Percentiles rank a stretch among this genome's conserved stretches.
Evolutionary conservation across 2,329 filamentous ascomycete species (phyloP).

Genomic region (Lachnellula occidentalis): DNA sequence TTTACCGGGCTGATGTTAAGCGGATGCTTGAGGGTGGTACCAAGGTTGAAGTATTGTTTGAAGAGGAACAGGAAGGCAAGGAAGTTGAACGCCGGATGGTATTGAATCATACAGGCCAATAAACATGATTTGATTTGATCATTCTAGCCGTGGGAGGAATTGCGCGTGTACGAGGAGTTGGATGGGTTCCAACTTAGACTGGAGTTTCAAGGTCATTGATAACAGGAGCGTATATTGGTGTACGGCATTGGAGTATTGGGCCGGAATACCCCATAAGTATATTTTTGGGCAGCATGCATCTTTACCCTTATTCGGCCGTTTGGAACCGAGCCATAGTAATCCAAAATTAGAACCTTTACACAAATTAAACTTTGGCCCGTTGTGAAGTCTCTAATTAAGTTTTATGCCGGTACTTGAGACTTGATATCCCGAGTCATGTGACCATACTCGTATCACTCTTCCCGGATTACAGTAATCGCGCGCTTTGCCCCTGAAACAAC

Average conservation of each 20-base stretch:
- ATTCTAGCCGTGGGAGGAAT: not conserved
- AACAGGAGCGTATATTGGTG: not conserved
- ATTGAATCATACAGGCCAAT: slow-evolving; percentile 53
- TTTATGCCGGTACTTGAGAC: not conserved
- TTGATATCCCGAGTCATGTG: not conserved
- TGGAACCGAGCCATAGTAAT: no score
- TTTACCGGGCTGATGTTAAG: slow-evolving; percentile 79
- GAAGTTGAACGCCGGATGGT: slow-evolving; percentile 68
- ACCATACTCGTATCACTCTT: not conserved
- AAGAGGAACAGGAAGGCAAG: slow-evolving; percentile 71
- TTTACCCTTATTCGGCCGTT: no score
- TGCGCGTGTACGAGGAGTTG: not conserved
- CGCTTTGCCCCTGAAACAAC: slow-evolving; percentile 17
- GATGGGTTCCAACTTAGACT: not conserved
- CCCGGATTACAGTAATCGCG: not conserved
- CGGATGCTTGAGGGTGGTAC: slow-evolving; percentile 48
- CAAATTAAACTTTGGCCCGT: not conserved
- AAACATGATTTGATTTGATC: not conserved
- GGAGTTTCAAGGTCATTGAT: not conserved
- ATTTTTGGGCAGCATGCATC: no score
- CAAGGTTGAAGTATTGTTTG: slow-evolving; percentile 66
- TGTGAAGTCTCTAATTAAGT: not conserved
- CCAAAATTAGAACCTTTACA: not conserved
- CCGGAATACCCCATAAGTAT: slow-evolving; percentile 1
- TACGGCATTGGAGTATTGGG: slow-evolving; percentile 2